These are phyloP conservation scores for Oryza meridionalis DNA, from an alignment of 176 grass and related monocot genomes.

Conservation along the genomic window DNA sequence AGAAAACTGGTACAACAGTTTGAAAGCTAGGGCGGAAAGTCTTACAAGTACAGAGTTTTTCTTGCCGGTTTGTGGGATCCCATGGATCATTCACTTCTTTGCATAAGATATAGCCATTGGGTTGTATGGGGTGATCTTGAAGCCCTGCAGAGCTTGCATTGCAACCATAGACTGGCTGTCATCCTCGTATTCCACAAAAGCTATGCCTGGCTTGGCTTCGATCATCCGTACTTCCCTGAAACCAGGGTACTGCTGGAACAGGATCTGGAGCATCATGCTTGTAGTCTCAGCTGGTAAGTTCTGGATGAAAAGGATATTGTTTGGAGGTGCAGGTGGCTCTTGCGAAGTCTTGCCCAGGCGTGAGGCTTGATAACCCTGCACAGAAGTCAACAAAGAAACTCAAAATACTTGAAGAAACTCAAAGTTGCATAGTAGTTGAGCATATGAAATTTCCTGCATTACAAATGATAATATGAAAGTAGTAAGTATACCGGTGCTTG, in stretches of 20 bases:
- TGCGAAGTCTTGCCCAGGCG: constrained; percentile 52
- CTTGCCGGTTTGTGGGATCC: background rate
- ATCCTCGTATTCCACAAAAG: constrained; percentile 89
- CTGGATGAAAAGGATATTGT: constrained; percentile 95
- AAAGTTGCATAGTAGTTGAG: constrained; percentile 3
- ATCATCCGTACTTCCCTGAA: constrained; percentile 96
- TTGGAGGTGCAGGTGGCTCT: constrained; percentile 69
- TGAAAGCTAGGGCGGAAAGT: constrained; percentile 7
- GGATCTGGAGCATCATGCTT: constrained; percentile 90
- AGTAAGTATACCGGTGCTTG: constrained; percentile 16
- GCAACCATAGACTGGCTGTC: constrained; percentile 79
- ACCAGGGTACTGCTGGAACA: constrained; percentile 98
- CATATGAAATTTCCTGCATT: background rate
- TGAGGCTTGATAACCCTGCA: constrained; percentile 60
- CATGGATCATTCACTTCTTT: constrained; percentile 69
- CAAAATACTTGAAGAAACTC: constrained; percentile 27
- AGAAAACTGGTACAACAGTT: constrained; percentile 28
- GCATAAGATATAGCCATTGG: constrained; percentile 85
- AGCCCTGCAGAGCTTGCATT: constrained; percentile 92
- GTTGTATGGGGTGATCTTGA: constrained; percentile 93
- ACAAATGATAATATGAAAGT: constrained; percentile 11
- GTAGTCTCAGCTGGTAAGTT: constrained; percentile 88
- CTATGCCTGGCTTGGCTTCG: constrained; percentile 86
- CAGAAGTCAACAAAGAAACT: constrained; percentile 26
- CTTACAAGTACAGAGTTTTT: constrained; percentile 29